Conservation (phyloP, 140 eudicot species). For the Anethum foeniculum region DNA sequence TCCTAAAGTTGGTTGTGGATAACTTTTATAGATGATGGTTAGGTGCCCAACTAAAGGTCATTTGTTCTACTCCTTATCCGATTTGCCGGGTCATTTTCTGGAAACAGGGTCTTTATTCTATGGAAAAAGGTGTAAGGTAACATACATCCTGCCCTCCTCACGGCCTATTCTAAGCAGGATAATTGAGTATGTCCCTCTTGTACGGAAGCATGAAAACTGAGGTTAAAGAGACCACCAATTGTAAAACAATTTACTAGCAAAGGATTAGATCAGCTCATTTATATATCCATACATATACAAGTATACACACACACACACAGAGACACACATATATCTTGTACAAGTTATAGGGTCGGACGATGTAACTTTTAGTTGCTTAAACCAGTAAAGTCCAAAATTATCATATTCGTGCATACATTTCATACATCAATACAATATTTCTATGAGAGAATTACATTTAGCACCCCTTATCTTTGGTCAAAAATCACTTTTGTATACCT, state of each 20-base stretch:
- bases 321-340: neutral
- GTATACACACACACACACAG: neutral
- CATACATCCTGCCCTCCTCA: too few species aligned
- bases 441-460: too few species aligned
- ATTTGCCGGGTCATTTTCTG: too few species aligned
- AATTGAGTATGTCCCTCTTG: too few species aligned
- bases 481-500: too few species aligned
- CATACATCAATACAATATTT: neutral
- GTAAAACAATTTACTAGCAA: neutral
- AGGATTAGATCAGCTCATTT: neutral
- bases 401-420: neutral
- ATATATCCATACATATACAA: too few species aligned
- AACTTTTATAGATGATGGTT: neutral
- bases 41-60: too few species aligned
- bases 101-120: too few species aligned
- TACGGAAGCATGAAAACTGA: neutral
- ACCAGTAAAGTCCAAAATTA: neutral
- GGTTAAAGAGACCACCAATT: neutral
- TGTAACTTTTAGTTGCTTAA: neutral
- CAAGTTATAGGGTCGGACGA: neutral
- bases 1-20: neutral
- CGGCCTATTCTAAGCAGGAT: too few species aligned
- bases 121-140: too few species aligned
- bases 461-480: too few species aligned
- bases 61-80: too few species aligned